These are phyloP conservation scores for Scedosporium dehoogii DNA, from an alignment of 2,329 filamentous ascomycete genomes.

Conservation along the genomic window DNA sequence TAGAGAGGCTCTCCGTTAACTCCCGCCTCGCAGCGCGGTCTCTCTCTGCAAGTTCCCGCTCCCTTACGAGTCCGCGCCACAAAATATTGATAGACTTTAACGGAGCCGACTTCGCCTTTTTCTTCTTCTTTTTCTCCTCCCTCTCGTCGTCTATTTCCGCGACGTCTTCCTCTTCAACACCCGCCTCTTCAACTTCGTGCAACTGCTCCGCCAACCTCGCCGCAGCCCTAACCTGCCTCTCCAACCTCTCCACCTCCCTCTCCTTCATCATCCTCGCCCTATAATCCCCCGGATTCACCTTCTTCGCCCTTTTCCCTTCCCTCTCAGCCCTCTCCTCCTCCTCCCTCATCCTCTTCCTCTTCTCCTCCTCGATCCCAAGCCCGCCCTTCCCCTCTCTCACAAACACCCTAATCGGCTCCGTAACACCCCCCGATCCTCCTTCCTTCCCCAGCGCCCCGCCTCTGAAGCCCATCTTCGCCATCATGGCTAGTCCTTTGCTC, in stretches of 20 bases:
- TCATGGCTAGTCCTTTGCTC: constrained; percentile 90
- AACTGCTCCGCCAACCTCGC: constrained; percentile 77
- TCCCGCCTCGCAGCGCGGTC: constrained; percentile 43
- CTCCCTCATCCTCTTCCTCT: constrained; percentile 66
- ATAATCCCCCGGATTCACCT: constrained; percentile 59
- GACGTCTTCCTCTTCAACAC: background rate
- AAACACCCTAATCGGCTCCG: constrained; percentile 64
- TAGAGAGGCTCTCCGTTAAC: constrained; percentile 55
- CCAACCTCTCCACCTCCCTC: constrained; percentile 55
- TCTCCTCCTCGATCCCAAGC: constrained; percentile 74
- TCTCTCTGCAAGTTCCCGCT: constrained; percentile 52
- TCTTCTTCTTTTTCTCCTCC: constrained; percentile 16
- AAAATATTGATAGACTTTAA: constrained; percentile 64
- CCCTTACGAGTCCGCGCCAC: constrained; percentile 65
- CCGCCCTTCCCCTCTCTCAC: constrained; percentile 74
- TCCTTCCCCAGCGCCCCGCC: constrained; percentile 60
- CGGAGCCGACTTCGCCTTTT: constrained; percentile 17
- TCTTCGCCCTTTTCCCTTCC: constrained; percentile 49
- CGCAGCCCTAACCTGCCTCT: constrained; percentile 63
- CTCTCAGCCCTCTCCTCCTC: constrained; percentile 41
- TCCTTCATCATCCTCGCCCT: constrained; percentile 62
- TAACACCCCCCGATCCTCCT: constrained; percentile 32
- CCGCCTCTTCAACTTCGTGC: constrained; percentile 41
- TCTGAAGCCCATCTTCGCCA: constrained; percentile 90
- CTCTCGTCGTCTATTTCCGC: constrained; percentile 13